A percentile compares a stretch with the other conserved stretches of the same genome.
Evolutionary conservation across 257 asterid species (phyloP).

Genomic region (Solanum phureja): DNA sequence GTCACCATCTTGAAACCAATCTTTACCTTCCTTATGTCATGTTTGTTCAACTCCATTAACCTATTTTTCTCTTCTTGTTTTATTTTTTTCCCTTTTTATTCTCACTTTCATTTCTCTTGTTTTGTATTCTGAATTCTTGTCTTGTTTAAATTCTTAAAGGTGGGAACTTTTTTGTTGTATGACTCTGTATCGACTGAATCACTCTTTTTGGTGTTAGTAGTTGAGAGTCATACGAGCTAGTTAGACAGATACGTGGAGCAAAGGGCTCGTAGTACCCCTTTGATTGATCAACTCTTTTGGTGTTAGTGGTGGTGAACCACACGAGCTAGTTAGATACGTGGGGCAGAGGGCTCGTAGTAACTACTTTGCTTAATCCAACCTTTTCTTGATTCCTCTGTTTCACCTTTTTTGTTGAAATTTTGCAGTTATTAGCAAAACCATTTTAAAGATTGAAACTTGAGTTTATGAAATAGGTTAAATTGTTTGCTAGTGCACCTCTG

Average conservation of each 20-base stretch:
- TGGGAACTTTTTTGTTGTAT: not conserved
- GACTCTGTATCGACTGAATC: not conserved
- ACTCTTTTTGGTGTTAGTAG: not conserved
- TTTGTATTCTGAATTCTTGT: not conserved
- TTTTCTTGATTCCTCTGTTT: not conserved
- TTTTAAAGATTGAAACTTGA: not conserved
- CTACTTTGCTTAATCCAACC: not conserved
- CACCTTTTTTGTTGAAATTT: not conserved
- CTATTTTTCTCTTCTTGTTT: constrained; percentile 17
- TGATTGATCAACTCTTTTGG: not conserved
- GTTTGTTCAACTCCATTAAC: constrained; percentile 22
- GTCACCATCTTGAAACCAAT: constrained; percentile 50
- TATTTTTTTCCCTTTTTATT: constrained; percentile 15
- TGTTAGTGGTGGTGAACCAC: not conserved
- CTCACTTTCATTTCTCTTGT: not conserved
- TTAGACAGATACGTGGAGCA: not conserved
- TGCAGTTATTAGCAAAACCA: not conserved
- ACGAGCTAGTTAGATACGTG: not conserved
- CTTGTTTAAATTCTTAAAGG: not conserved
- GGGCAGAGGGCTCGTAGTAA: not conserved
- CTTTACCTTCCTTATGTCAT: constrained; percentile 31
- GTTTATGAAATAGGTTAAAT: not conserved
- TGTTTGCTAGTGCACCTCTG: not conserved
- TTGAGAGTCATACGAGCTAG: not conserved
- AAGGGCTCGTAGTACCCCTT: not conserved